Evolutionary conservation across 352 stramenopile species (phyloP), one percentile per base, ranked within the genome.

Genomic region (Phytophthora hibernalis): DNA sequence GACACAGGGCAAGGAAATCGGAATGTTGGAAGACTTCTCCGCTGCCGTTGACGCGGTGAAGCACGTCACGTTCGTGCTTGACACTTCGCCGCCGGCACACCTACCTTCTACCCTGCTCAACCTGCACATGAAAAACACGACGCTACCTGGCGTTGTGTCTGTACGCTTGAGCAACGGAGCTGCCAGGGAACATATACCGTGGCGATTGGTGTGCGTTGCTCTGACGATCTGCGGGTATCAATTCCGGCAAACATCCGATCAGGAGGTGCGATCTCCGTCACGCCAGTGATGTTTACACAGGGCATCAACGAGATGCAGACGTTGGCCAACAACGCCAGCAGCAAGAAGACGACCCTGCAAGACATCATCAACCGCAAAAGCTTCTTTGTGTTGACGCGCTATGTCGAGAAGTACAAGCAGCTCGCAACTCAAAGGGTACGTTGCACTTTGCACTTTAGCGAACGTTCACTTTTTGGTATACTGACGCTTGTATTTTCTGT

Each of bases 1-100:
- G 53, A 97, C 96, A 18, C 92, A 97, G 16, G 96, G 96, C 40
- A 98, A 98, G 66, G 97, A 99, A 68, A 80, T 97, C 33, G 92
- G 90, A n/a, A 98, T 99, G 97, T 77, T 99, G 3, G 82, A 96
- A 64, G 92, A 98, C 65, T 90, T 97, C 37, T 87, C 80, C 6
- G 87, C 82, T 12, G 88, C 90, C 0, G 79, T 92, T 1, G 78
- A 96, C 28, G 91, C 81, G 20, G 84, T 97, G 42, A 85, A 83
- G 50, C 70, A 82, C 38, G 83, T 93, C 21, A 72, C 67, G 4
- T 87, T 95, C 61, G 77, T 91, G 15, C 66, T 94, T 20, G 86
- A 94, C 52, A 88, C 79, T 13, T 82, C 73, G 1, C 80, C 83
- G 1, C 82, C 85, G 7, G 57, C 70, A 11, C 80, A 92, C 49